Base-by-base conservation (phyloP, 2,329 filamentous ascomycete genomes). In the Pezicula neosporulosa region DNA sequence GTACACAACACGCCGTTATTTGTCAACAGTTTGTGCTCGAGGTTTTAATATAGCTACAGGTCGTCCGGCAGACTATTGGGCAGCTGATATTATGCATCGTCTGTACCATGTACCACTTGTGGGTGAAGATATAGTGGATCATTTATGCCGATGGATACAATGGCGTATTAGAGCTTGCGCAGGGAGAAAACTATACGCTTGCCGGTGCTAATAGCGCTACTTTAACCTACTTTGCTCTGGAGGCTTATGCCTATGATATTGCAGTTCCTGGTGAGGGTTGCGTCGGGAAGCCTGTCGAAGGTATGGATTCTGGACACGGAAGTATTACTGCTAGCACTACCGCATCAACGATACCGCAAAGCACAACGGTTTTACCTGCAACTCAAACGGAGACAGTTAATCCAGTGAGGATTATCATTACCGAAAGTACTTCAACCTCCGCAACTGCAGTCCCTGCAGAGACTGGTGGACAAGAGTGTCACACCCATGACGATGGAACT, bases 151-250 rank as follows among this genome's bases (percentile, higher is more conserved):
- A 83, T 46, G 74, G 73, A 45, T 86, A 86, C 63, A 67, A 72
- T 3, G 78, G 75, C 2, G 76, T 78, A 2, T 47, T 85, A 1
- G 72, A 74, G 12, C 71, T 83, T 21, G 81, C 83, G 0, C 66
- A 71, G 55, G 57, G 62, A 10, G 69, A 75, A 7, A 75, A 78
- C 7, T 68, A 72, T 4, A 73, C 75, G 24, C 71, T 76, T 3
- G 69, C 76, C 5, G 77, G 72, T 3, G 70, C 76, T 27, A 84
- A 89, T 67, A 83, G 78, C 30, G 77, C 86, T 56, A 76, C 78
- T 0, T 71, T 89, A 39, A 82, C 86, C 67, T 86, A 84, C 66
- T 89, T 89, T 63, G 85, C 86, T 4, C 76, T 86, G 6, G 83
- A 87, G 52, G 82, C 74, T 1, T 89, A 85, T 65, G 84, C 83